Base-by-base conservation (phyloP, 129 eudicot species). In the Artemisia argyi region DNA sequence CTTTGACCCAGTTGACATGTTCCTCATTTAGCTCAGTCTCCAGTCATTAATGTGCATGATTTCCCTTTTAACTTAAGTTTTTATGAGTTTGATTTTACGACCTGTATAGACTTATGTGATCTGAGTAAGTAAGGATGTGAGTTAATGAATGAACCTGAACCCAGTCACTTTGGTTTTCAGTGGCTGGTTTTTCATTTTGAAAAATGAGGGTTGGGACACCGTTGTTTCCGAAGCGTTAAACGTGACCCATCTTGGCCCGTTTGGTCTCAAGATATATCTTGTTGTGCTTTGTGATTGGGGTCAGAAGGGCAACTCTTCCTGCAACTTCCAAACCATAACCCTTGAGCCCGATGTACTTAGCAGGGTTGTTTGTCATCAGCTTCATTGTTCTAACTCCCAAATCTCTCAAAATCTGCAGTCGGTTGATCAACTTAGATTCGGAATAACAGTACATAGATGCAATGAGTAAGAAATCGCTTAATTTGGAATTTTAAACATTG, bases 331-430 rank as follows among this genome's bases (percentile, higher is more conserved):
- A 81, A 78, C 98, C 97, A 52, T 93, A 93, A 4, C 98, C 98
- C 83, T 93, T 93, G 56, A 93, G 92, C 74, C 98, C 98, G n/a
- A 66, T 77, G 78, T 93, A 93, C 72, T 93, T 93, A 52, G 97
- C 90, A 59, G 98, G 98, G 71, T 93, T 93, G 84, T 93, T 93
- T 19, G 98, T 93, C 98, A 93, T 93, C 79, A 93, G 79, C 83
- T 86, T 89, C 98, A 93, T 93, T 6, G 92, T 93, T 64, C 96
- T 74, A 69, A 93, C 98, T n/a, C 98, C 98, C 44, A 93, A 88
- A 73, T 93, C 98, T 80, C 97, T 88, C 66, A 93, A 74, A 10
- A 93, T 87, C 98, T 93, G 86, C 85, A 86, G 12, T 48, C 15
- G 11, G 53, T 73, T 50, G 11, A 50, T 61, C 2, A 60, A 72